A percentile compares a stretch with the other conserved stretches of the same genome.
Conservation (phyloP, 495 filamentous ascomycete genomes). For the Podospora conica region DNA sequence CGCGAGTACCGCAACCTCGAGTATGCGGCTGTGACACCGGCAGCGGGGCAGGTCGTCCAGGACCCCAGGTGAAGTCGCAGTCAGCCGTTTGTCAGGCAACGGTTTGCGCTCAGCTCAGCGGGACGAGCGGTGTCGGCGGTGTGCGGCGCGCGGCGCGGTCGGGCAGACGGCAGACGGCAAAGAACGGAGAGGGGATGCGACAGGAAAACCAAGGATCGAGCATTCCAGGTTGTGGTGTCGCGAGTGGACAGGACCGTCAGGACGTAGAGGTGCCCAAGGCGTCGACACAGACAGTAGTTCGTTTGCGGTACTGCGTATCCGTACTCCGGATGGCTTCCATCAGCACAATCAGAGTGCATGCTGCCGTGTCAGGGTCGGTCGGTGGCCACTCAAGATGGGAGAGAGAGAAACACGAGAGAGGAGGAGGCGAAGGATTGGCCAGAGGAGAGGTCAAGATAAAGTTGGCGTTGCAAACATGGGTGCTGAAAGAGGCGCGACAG, state of each 20-base stretch:
- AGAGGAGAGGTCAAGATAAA: conserved; percentile 16
- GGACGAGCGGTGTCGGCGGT: conserved; percentile 13
- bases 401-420: neutral
- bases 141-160: neutral
- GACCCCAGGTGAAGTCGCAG: neutral
- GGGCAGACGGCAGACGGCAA: neutral
- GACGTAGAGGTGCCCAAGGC: neutral
- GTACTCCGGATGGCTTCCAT: neutral
- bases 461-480: conserved; percentile 10
- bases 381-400: neutral
- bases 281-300: neutral
- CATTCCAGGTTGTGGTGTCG: neutral
- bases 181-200: neutral
- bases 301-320: neutral
- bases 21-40: neutral
- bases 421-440: neutral
- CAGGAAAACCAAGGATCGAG: neutral
- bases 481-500: conserved; percentile 14
- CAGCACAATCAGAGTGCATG: neutral
- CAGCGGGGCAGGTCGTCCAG: neutral
- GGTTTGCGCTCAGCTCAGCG: neutral
- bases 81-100: conserved; percentile 11
- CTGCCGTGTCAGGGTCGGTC: neutral
- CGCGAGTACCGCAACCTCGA: conserved; percentile 6
- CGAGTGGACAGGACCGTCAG: too few relatives aligned